phyloP scores from a whole-genome alignment of 495 filamentous ascomycete genomes.

The Daldinia childiae region DNA sequence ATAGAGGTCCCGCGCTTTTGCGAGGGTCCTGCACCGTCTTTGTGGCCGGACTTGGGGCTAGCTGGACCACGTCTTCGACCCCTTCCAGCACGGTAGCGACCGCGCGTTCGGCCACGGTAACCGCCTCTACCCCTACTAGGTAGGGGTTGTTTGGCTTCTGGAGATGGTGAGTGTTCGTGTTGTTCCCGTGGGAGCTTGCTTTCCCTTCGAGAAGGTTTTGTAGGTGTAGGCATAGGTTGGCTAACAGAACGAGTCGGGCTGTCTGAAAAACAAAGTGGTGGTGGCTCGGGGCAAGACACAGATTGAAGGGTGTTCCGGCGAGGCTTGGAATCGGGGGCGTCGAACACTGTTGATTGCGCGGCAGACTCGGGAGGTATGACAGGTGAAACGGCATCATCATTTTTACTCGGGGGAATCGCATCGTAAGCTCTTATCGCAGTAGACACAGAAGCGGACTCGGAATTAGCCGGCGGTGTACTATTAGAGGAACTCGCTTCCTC shows the following conservation, averaged over 20 bases:
- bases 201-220: not conserved
- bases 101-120: constrained; percentile 39
- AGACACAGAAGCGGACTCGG: constrained; percentile 31
- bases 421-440: constrained; percentile 32
- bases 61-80: constrained; percentile 36
- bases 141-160: constrained; percentile 10
- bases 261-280: constrained; percentile 25
- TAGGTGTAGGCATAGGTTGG: constrained; percentile 40
- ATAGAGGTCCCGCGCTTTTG: constrained; percentile 20
- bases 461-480: constrained; percentile 4
- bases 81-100: constrained; percentile 41
- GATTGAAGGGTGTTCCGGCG: constrained; percentile 47
- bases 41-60: constrained; percentile 25
- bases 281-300: constrained; percentile 43
- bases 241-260: constrained; percentile 45
- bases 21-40: not conserved
- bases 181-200: constrained; percentile 5
- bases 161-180: not conserved
- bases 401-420: constrained; percentile 17
- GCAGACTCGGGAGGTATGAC: constrained; percentile 22
- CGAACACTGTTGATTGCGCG: constrained; percentile 10
- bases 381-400: constrained; percentile 31
- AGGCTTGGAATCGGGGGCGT: constrained; percentile 35
- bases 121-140: constrained; percentile 36
- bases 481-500: constrained; percentile 27